Evolutionary conservation across 164 flowering plant species (phyloP).

Genomic region (Tetracentron sinense): DNA sequence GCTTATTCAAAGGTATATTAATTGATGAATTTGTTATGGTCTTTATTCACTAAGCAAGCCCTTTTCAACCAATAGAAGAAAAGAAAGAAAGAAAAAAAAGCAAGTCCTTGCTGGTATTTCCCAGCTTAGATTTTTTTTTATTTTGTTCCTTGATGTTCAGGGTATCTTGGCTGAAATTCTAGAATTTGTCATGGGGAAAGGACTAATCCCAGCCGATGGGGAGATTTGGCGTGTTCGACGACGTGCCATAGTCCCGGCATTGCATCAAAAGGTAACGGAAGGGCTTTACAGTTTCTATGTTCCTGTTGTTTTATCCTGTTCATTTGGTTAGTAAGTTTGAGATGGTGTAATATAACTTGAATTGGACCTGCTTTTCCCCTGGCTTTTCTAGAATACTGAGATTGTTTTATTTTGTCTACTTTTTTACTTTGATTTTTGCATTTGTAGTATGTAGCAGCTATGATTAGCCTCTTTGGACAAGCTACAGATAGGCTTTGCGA

Average conservation of each 20-base stretch:
- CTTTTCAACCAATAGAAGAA: no score
- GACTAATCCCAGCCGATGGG: constrained; percentile 99
- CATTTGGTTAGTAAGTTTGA: not conserved
- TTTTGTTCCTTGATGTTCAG: constrained; percentile 33
- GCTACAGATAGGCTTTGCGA: constrained; percentile 86
- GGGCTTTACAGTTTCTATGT: not conserved
- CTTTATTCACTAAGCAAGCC: not conserved
- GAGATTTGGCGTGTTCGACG: constrained; percentile 91
- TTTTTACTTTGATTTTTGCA: constrained; percentile 4
- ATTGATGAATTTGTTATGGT: not conserved
- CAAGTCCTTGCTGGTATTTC: not conserved
- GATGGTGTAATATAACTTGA: not conserved
- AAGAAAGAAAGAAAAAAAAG: no score
- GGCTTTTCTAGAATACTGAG: not conserved
- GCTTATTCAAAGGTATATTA: constrained; percentile 81
- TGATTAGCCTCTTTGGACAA: constrained; percentile 77
- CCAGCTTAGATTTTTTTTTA: constrained; percentile 1
- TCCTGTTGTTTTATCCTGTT: not conserved
- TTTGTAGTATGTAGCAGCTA: constrained; percentile 84
- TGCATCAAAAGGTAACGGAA: constrained; percentile 78
- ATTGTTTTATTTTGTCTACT: not conserved
- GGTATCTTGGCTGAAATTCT: constrained; percentile 94
- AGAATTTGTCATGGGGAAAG: constrained; percentile 99
- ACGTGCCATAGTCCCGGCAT: constrained; percentile 92
- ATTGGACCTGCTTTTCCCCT: not conserved